Evolutionary conservation across 73 alveolate species (phyloP).

Genomic region (Tetrahymena borealis): DNA sequence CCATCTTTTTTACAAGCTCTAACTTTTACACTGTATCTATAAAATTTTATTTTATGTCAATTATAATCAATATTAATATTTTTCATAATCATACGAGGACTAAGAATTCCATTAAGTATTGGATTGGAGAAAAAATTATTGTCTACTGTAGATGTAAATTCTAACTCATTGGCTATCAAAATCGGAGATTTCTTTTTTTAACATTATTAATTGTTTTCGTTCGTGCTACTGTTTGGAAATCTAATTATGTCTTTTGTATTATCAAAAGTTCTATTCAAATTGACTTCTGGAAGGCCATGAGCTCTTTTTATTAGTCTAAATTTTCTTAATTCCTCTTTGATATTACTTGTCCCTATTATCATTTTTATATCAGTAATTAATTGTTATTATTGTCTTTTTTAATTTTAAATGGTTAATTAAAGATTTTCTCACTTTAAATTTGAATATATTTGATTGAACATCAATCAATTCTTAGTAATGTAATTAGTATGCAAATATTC

Average conservation of each 20-base stretch:
- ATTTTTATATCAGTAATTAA: neutral
- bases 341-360: neutral
- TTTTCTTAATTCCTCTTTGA: neutral
- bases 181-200: neutral
- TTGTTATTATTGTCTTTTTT: neutral
- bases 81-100: neutral
- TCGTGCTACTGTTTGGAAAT: neutral
- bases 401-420: too few species aligned
- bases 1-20: neutral
- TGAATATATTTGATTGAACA: too few species aligned
- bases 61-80: neutral
- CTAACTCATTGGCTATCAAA: neutral
- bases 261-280: neutral
- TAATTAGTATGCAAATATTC: too few species aligned
- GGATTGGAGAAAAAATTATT: neutral
- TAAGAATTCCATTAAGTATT: neutral
- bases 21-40: neutral
- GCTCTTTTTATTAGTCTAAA: neutral
- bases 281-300: neutral
- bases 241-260: neutral
- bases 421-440: too few species aligned
- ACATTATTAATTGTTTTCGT: neutral
- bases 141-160: neutral
- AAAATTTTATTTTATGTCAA: neutral
- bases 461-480: too few species aligned